Percentiles rank a stretch among this genome's conserved stretches.
These are phyloP conservation scores for Salix brachista DNA, from an alignment of 345 rosid genomes.

Conservation along the genomic window DNA sequence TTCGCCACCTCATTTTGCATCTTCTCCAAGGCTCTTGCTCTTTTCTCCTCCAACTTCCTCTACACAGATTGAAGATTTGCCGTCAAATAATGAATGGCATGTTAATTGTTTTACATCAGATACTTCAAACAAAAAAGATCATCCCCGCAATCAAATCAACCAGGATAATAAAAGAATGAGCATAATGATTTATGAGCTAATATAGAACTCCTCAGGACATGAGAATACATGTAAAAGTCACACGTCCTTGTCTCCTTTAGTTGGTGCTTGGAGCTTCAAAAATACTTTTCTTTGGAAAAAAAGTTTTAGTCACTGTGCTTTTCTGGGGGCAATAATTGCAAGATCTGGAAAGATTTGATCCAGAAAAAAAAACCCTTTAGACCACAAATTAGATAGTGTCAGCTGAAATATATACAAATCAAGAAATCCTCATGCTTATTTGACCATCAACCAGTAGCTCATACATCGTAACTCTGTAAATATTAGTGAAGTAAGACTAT, in stretches of 20 bases:
- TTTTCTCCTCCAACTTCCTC: conserved; percentile 96
- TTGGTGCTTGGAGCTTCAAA: neutral
- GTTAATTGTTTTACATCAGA: neutral
- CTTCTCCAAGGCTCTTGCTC: conserved; percentile 77
- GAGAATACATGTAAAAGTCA: neutral
- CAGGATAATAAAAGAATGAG: neutral
- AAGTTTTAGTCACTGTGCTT: neutral
- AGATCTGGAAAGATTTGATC: neutral
- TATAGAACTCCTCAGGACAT: neutral
- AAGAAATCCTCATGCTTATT: neutral
- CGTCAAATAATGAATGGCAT: neutral
- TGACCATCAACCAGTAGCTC: neutral
- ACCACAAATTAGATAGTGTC: neutral
- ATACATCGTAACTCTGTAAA: neutral
- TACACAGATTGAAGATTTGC: conserved; percentile 17
- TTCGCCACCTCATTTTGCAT: conserved; percentile 82
- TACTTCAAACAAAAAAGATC: neutral
- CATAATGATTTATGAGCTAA: neutral
- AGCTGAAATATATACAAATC: neutral
- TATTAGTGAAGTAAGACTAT: neutral
- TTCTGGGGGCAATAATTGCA: conserved; percentile 3
- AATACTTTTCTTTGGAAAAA: neutral
- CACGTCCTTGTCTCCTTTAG: neutral
- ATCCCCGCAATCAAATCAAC: neutral
- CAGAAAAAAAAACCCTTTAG: neutral